Conservation (phyloP, 352 stramenopile species). For the Phytophthora fragariaefolia region DNA sequence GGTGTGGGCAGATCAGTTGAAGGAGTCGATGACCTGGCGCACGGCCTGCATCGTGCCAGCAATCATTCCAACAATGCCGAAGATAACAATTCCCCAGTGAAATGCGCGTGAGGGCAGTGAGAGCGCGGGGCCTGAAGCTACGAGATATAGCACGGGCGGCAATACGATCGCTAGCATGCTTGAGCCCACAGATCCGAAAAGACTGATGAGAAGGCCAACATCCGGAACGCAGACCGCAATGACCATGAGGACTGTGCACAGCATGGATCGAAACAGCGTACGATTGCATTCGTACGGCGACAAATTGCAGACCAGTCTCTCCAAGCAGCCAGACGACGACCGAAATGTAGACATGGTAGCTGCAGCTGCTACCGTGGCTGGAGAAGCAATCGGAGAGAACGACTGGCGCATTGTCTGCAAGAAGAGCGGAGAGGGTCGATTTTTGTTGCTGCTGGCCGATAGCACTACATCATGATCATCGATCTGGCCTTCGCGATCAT, state of each 20-base stretch:
- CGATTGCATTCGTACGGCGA: conserved; percentile 82
- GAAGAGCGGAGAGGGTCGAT: conserved; percentile 25
- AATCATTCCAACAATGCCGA: conserved; percentile 73
- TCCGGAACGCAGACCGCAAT: conserved; percentile 78
- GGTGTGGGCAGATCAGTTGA: conserved; percentile 29
- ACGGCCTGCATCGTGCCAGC: conserved; percentile 66
- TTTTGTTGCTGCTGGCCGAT: conserved; percentile 22
- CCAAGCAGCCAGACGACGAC: conserved; percentile 39
- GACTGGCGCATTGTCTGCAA: conserved; percentile 37
- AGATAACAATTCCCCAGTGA: conserved; percentile 57
- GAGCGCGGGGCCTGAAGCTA: conserved; percentile 41
- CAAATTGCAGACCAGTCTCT: conserved; percentile 56
- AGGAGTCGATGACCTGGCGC: conserved; percentile 53
- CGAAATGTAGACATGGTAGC: conserved; percentile 21
- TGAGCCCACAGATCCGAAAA: conserved; percentile 80
- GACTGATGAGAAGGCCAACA: conserved; percentile 76
- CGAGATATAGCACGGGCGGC: conserved; percentile 72
- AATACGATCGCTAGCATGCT: conserved; percentile 85
- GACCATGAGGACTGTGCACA: conserved; percentile 78
- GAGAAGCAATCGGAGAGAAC: conserved; percentile 37
- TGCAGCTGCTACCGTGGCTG: conserved; percentile 25
- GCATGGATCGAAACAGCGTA: conserved; percentile 83
- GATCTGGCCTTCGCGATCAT: conserved; percentile 9
- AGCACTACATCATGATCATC: conserved; percentile 27
- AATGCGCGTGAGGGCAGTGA: conserved; percentile 46